Evolutionary conservation across 352 stramenopile genomes (phyloP).

Genomic region (Phytopythium vexans): DNA sequence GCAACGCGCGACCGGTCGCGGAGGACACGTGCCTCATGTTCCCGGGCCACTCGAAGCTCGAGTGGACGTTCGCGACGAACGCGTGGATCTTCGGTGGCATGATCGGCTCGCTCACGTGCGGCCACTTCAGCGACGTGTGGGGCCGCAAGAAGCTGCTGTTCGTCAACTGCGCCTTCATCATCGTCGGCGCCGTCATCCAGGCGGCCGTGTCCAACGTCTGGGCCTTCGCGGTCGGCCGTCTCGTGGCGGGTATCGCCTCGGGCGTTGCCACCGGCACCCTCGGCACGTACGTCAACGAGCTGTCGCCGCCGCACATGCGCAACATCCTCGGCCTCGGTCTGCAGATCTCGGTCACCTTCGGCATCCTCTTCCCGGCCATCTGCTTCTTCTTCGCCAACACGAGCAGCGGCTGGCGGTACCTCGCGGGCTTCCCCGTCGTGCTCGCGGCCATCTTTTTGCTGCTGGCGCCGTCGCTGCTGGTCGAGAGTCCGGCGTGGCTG

Average conservation of each 20-base stretch:
- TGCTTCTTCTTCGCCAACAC: conserved; percentile 40
- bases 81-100: conserved; percentile 57
- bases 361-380: conserved; percentile 35
- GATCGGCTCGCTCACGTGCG: conserved; percentile 38
- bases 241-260: conserved; percentile 37
- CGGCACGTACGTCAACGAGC: no score
- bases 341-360: conserved; percentile 44
- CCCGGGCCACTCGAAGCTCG: conserved; percentile 36
- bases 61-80: conserved; percentile 48
- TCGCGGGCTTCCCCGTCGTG: no score
- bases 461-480: no score
- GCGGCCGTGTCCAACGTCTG: conserved; percentile 19
- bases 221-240: conserved; percentile 26
- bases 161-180: conserved; percentile 31
- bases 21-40: conserved; percentile 55
- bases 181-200: conserved; percentile 25
- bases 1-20: conserved; percentile 32
- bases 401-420: no score
- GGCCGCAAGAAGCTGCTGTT: conserved; percentile 24
- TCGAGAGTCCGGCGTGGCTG: no score
- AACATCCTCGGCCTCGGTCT: conserved; percentile 20
- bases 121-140: conserved; percentile 23
- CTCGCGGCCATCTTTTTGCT: no score
- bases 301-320: conserved; percentile 29
- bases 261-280: conserved; percentile 25